Conservation (phyloP, 805 yeast genomes). For the Barnettozyma californica region DNA sequence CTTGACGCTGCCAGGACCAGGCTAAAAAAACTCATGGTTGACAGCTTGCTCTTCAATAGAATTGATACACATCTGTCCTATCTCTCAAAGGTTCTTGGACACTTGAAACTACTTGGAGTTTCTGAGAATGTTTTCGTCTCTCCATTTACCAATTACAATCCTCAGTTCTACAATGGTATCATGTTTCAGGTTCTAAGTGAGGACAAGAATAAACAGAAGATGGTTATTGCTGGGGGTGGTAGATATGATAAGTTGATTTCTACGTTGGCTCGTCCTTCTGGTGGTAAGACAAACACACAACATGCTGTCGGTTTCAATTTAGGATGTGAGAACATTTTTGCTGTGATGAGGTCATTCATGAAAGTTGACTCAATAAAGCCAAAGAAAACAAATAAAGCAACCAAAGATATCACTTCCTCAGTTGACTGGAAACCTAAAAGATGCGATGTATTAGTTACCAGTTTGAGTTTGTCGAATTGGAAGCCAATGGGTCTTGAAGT, state of each 20-base stretch:
- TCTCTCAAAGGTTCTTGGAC: constrained; percentile 51
- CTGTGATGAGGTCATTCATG: constrained; percentile 44
- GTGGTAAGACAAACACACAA: constrained; percentile 31
- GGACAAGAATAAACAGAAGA: constrained; percentile 33
- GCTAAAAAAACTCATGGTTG: constrained; percentile 66
- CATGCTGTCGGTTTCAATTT: constrained; percentile 85
- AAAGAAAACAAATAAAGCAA: constrained; percentile 28
- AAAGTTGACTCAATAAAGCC: constrained; percentile 30
- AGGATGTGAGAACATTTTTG: constrained; percentile 63
- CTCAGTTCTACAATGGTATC: constrained; percentile 74
- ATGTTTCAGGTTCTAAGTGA: constrained; percentile 86
- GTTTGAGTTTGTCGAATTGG: constrained; percentile 53
- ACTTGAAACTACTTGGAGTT: constrained; percentile 55
- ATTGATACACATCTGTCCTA: constrained; percentile 62
- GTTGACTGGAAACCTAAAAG: constrained; percentile 51
- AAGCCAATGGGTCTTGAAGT: constrained; percentile 60
- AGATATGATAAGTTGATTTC: constrained; percentile 75
- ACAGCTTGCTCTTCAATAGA: constrained; percentile 55
- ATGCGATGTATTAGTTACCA: constrained; percentile 78
- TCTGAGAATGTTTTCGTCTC: constrained; percentile 53
- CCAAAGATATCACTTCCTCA: constrained; percentile 29
- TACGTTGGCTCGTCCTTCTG: constrained; percentile 55
- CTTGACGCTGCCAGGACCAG: constrained; percentile 58
- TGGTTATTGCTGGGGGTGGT: constrained; percentile 85
- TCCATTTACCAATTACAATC: constrained; percentile 82